Base-by-base conservation (phyloP, 2,329 filamentous ascomycete species). In the Neofusicoccum parvum region DNA sequence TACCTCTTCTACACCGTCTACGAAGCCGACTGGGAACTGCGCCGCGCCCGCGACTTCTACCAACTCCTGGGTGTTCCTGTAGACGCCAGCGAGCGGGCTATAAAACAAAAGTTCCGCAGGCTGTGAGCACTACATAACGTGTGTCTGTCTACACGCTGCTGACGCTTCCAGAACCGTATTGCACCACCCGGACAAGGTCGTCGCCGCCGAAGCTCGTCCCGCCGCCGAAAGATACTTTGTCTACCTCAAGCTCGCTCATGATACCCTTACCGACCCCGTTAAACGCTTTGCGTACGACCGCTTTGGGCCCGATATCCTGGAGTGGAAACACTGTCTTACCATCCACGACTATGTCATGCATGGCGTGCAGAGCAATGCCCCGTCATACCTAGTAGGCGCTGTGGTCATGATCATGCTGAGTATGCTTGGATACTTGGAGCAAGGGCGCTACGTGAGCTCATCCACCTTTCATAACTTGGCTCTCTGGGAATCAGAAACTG, bases 1-100 rank as follows among this genome's bases (percentile, higher is more conserved):
- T 99, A 98, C 80, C 91, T 98, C 43, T 80, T 90, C 69, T 97
- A 97, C 83, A 97, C 93, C 53, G 88, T 98, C 72, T 95, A 94
- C 81, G 94, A 98, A 80, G 90, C 92, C 72, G 92, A 96, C 83
- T 88, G 91, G 81, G 88, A 92, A 68, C 84, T 97, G 34, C 90
- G 87, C 68, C 81, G 85, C 50, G 81, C 84, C 1, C 88, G 90
- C 17, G 89, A 92, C 77, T 97, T 91, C 81, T 98, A 97, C 80
- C 82, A 86, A 53, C 86, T 90, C 68, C 86, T 99, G 0, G 88
- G 88, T 41, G 86, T 97, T 0, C 82, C 89, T 12, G 83, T 89
- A 43, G 78, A 85, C 65, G 90, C 91, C 11, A 85, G 86, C 62
- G 92, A 96, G 62, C 87, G 87, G 71, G 88, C 90, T 12, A 86